Conservation (phyloP, 2,329 filamentous ascomycete species). For the Phialemonium atrogriseum region DNA sequence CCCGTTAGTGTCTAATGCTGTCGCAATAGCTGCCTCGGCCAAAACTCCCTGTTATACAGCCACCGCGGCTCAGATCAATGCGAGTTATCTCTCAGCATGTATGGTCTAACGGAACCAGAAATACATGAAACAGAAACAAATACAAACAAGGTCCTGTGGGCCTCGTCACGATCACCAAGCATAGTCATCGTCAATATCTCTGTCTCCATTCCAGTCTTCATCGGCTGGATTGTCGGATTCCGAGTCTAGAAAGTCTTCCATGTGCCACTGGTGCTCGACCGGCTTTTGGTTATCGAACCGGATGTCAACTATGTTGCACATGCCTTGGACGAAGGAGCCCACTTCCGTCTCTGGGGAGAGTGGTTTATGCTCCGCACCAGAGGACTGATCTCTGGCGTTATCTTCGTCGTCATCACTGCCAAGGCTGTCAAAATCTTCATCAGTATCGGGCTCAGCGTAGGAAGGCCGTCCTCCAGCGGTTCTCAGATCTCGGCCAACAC, state of each 20-base stretch:
- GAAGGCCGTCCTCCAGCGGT: slow-evolving; percentile 12
- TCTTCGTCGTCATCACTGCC: slow-evolving; percentile 13
- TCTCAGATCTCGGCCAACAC: slow-evolving; percentile 15
- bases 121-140: no score
- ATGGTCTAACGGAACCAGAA: no score
- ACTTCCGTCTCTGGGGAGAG: slow-evolving; percentile 6
- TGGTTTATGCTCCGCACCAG: slow-evolving; percentile 4
- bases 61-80: no score
- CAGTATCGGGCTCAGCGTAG: slow-evolving; percentile 39
- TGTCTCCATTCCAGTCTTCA: slow-evolving; percentile 39
- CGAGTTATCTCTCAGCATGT: no score
- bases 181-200: slow-evolving; percentile 10
- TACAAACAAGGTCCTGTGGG: no score
- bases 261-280: slow-evolving; percentile 57
- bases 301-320: slow-evolving; percentile 63
- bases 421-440: slow-evolving; percentile 31
- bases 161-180: no score
- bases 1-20: no score
- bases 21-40: no score
- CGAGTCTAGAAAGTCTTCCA: slow-evolving; percentile 61
- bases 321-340: slow-evolving; percentile 41
- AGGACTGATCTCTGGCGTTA: slow-evolving; percentile 1
- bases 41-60: no score
- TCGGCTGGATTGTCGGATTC: slow-evolving; percentile 46
- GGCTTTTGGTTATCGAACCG: slow-evolving; percentile 70